Base-by-base conservation (phyloP, 805 yeast genomes). In the Ogataea wickerhamii region DNA sequence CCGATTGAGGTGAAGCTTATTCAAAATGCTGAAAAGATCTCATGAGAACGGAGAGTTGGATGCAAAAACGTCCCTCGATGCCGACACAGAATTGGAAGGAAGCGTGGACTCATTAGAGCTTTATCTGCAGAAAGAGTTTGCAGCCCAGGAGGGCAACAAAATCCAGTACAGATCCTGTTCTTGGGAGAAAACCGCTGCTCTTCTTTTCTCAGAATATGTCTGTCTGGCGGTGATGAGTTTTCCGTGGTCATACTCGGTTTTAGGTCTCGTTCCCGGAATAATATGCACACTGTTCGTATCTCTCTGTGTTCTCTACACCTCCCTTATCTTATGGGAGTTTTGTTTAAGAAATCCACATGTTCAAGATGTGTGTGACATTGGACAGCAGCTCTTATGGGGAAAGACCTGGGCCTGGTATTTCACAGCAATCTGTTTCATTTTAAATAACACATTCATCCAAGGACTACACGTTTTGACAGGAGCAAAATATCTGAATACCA, bases 211-310 rank as follows among this genome's bases (percentile, higher is more conserved):
- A 2, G 82, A 77, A 53, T 77, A 77, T 53, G 74, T 76, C 22
- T 78, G 81, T 48, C 62, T 77, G 43, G 82, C 82, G 11, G 74
- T 76, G 41, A 68, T 77, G 77, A 73, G 80, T n/a, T 77, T 77
- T 53, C 83, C 83, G 0, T 75, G 81, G 80, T 73, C 80, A 8
- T 77, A 73, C 48, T 74, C 81, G 3, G 76, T 76, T 3, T 57
- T 77, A 14, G 83, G 83, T 0, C 55, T 77, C 6, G 71, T 76
- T 2, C 80, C 81, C 2, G 83, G 82, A 1, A 58, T 77, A 19
- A 71, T 77, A 20, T 50, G 76, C 34, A 77, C 82, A 0, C 67
- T 67, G 1, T 70, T 71, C 36, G 76, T 76, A 4, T 66, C 80
- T 2, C 43, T 67, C 17, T 67, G 74, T 5, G 76, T 72, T 18